Evolutionary conservation across 2,329 filamentous ascomycete species (phyloP).

Genomic region (Diplodia seriata): DNA sequence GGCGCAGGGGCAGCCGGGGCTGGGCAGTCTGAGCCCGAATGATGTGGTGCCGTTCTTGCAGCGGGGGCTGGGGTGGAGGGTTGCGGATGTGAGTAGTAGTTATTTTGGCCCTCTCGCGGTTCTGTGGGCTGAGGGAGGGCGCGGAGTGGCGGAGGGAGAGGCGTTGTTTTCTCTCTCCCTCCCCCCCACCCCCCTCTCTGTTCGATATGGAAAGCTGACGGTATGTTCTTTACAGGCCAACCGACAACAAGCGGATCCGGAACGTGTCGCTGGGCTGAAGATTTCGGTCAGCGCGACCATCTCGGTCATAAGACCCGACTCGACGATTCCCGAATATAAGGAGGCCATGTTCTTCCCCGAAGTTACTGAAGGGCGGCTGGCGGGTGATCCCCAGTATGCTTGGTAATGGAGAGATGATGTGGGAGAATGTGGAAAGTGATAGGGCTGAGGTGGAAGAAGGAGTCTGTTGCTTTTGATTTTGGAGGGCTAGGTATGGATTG

Average conservation of each 20-base stretch:
- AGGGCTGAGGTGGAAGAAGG: too few species aligned
- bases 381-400: background rate
- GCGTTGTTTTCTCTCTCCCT: background rate
- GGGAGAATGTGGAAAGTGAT: too few species aligned
- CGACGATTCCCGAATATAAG: background rate
- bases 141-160: too few species aligned
- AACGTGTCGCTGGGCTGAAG: background rate
- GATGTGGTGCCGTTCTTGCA: background rate
- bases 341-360: background rate
- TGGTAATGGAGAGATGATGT: background rate
- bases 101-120: background rate
- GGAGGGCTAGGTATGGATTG: too few species aligned
- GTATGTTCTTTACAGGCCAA: background rate
- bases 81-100: background rate
- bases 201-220: background rate
- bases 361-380: background rate
- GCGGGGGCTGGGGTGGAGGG: background rate
- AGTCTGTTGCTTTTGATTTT: too few species aligned
- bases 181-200: too few species aligned
- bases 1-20: background rate
- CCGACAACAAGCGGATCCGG: background rate
- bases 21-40: background rate
- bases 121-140: too few species aligned
- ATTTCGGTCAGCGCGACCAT: background rate
- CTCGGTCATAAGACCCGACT: background rate